phyloP scores from a whole-genome alignment of 345 rosid species.

The Gossypium thurberi region DNA sequence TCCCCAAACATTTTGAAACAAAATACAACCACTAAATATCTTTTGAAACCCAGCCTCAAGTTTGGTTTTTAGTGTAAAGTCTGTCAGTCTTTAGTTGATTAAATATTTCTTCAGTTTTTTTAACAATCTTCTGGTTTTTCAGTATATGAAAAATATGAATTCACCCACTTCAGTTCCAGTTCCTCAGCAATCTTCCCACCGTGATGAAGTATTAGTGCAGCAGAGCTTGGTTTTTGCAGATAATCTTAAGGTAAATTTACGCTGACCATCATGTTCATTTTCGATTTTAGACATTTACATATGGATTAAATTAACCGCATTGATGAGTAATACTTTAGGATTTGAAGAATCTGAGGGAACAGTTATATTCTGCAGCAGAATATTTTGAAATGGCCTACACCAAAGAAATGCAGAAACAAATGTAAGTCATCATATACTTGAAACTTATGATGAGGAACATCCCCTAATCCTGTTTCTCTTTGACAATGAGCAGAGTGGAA shows the following conservation, averaged over 20 bases:
- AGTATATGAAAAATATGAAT: slow-evolving; percentile 23
- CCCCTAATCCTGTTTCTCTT: background rate
- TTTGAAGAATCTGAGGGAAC: slow-evolving; percentile 62
- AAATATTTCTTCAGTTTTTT: background rate
- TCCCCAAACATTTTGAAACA: background rate
- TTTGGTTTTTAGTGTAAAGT: background rate
- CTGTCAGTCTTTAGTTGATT: background rate
- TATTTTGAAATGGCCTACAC: slow-evolving; percentile 60
- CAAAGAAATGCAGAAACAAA: slow-evolving; percentile 52
- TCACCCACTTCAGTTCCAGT: slow-evolving; percentile 38
- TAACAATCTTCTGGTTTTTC: background rate
- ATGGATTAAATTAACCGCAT: too few species aligned
- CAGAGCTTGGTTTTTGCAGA: slow-evolving; percentile 60
- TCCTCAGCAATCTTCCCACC: slow-evolving; percentile 40
- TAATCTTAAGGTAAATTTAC: slow-evolving; percentile 44
- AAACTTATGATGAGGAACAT: background rate
- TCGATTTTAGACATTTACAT: slow-evolving; percentile 11
- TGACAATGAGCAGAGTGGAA: slow-evolving; percentile 38
- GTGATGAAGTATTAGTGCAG: slow-evolving; percentile 66
- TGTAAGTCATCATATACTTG: slow-evolving; percentile 29
- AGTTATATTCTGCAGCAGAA: slow-evolving; percentile 63
- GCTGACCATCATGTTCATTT: background rate
- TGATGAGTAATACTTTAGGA: slow-evolving; percentile 37
- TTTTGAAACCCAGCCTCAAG: background rate
- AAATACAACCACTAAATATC: background rate